Evolutionary conservation across 2,329 filamentous ascomycete genomes (phyloP).

Genomic region (Helotiales sp.): DNA sequence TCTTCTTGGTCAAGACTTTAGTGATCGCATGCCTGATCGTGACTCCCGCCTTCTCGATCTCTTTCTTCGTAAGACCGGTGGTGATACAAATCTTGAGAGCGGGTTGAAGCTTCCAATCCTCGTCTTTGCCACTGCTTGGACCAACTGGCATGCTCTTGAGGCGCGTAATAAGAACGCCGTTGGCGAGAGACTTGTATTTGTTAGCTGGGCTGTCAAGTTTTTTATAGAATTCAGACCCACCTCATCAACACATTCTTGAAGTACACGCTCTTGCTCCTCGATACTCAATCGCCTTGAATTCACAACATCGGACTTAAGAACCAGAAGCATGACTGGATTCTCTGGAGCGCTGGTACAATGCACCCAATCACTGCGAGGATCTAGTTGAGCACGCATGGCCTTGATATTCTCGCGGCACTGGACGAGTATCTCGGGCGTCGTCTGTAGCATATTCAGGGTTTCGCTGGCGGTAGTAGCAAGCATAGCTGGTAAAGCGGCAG

Average conservation of each 20-base stretch:
- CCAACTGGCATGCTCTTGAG: slow-evolving; percentile 78
- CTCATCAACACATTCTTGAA: slow-evolving; percentile 96
- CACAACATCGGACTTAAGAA: slow-evolving; percentile 83
- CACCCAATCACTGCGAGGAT: slow-evolving; percentile 94
- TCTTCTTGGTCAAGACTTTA: slow-evolving; percentile 78
- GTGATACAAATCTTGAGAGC: slow-evolving; percentile 93
- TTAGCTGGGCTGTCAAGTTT: slow-evolving; percentile 16
- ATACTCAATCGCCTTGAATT: slow-evolving; percentile 68
- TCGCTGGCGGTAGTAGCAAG: slow-evolving; percentile 95
- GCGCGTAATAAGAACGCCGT: slow-evolving; percentile 87
- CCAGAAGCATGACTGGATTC: slow-evolving; percentile 85
- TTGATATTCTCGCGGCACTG: slow-evolving; percentile 86
- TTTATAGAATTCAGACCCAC: slow-evolving; percentile 53
- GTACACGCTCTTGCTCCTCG: slow-evolving; percentile 80
- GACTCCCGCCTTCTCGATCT: slow-evolving; percentile 91
- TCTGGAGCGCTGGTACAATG: slow-evolving; percentile 78
- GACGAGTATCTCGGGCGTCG: slow-evolving; percentile 79
- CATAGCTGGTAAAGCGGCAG: slow-evolving; percentile 90
- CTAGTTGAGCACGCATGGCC: slow-evolving; percentile 83
- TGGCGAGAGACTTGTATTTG: slow-evolving; percentile 70
- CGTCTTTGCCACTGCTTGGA: slow-evolving; percentile 67
- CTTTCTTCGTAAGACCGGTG: slow-evolving; percentile 86
- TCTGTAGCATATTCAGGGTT: slow-evolving; percentile 83
- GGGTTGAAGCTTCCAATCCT: slow-evolving; percentile 72
- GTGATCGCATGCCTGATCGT: slow-evolving; percentile 91